Percentiles rank a stretch among this genome's conserved stretches.
Evolutionary conservation across 768 basidiomycete genomes (phyloP).

Genomic region (Lentinula guzmanii): DNA sequence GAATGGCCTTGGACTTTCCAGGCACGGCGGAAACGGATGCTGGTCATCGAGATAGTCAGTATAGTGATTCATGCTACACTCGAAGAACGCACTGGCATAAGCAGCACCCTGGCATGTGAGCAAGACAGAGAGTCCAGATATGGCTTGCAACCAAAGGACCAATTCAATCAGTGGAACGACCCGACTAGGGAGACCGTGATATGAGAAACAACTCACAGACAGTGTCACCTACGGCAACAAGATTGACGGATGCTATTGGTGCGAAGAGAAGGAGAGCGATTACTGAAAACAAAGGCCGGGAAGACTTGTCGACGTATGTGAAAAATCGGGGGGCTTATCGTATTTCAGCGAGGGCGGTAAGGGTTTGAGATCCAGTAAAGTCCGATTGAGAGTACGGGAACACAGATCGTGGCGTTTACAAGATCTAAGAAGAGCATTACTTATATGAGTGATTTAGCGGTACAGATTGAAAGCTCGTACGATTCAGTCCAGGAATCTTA

Average conservation of each 20-base stretch:
- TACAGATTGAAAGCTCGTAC: conserved; percentile 15
- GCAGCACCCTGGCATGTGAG: conserved; percentile 36
- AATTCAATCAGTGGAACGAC: background rate
- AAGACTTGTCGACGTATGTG: conserved; percentile 39
- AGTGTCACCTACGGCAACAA: conserved; percentile 23
- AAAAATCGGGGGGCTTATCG: conserved; percentile 41
- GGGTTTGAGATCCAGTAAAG: conserved; percentile 38
- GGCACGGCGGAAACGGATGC: conserved; percentile 4
- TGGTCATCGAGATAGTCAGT: conserved; percentile 5
- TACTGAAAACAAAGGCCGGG: conserved; percentile 38
- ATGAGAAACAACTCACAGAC: conserved; percentile 26
- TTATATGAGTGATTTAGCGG: too few relatives aligned
- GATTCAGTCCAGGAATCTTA: conserved; percentile 32
- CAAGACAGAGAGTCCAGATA: conserved; percentile 41
- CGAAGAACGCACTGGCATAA: conserved; percentile 33
- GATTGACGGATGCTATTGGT: conserved; percentile 35
- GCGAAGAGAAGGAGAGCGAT: conserved; percentile 29
- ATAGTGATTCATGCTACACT: background rate
- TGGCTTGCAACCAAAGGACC: conserved; percentile 39
- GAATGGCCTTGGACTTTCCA: too few relatives aligned
- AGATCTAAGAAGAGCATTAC: conserved; percentile 17
- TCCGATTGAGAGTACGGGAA: conserved; percentile 41
- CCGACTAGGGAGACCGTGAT: background rate
- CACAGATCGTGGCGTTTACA: conserved; percentile 38
- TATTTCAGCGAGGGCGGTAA: conserved; percentile 40